Evolutionary conservation across 2,329 filamentous ascomycete genomes (phyloP).

Genomic region (Fusarium compactum): DNA sequence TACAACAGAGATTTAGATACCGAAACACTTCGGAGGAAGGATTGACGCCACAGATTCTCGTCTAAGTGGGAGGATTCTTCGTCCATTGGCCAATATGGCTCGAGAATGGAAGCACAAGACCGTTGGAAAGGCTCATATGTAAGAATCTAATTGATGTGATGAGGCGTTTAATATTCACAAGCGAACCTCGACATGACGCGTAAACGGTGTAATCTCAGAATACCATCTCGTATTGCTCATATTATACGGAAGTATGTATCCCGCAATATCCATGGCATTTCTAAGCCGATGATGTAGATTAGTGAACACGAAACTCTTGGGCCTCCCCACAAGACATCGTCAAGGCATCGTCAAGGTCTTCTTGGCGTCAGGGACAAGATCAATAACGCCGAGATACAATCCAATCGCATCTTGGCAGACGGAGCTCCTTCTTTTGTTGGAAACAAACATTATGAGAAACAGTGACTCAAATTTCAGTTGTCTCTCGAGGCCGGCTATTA

Average conservation of each 20-base stretch:
- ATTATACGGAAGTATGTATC: not conserved
- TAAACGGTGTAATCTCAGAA: not conserved
- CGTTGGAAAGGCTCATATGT: not conserved
- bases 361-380: not conserved
- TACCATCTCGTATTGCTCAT: not conserved
- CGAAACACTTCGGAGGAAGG: conserved; percentile 7
- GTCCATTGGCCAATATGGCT: not conserved
- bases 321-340: not conserved
- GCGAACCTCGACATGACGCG: not conserved
- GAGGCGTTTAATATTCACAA: conserved; percentile 7
- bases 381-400: not conserved
- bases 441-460: not conserved
- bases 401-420: not conserved
- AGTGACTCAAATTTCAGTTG: not conserved
- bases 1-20: conserved; percentile 1
- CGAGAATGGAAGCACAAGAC: conserved; percentile 2
- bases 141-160: conserved; percentile 4
- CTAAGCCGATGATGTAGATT: not conserved
- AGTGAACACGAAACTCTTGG: not conserved
- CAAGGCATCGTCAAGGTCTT: not conserved
- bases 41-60: conserved; percentile 24
- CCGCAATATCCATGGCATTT: not conserved
- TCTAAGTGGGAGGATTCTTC: not conserved
- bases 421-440: not conserved
- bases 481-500: not conserved